phyloP scores from a whole-genome alignment of 257 asterid genomes.

The Lithospermum erythrorhizon region DNA sequence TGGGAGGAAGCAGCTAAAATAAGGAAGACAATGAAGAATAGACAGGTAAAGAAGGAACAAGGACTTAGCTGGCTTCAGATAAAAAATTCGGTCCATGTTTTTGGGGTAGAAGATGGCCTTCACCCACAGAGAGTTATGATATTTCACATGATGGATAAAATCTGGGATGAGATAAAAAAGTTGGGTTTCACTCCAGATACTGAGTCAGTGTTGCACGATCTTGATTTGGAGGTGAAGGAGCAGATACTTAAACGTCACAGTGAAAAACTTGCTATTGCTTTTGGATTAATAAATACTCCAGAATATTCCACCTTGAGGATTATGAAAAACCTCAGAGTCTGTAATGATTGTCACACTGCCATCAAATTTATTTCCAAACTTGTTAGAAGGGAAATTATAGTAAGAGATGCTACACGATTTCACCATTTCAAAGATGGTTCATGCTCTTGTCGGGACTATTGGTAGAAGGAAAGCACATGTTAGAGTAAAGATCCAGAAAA shows the following conservation, averaged over 20 bases:
- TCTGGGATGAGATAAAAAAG: conserved; percentile 77
- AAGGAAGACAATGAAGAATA: conserved; percentile 76
- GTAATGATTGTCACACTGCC: conserved; percentile 81
- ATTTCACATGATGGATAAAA: conserved; percentile 30
- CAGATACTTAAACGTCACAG: conserved; percentile 73
- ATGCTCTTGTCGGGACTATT: conserved; percentile 74
- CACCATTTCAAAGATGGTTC: conserved; percentile 70
- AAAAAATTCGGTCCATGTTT: conserved; percentile 48
- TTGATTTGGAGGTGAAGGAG: conserved; percentile 68
- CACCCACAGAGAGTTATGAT: conserved; percentile 69
- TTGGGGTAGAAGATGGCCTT: conserved; percentile 70
- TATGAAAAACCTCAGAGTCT: conserved; percentile 90
- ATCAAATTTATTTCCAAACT: conserved; percentile 60
- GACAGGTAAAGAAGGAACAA: conserved; percentile 77
- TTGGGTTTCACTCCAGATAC: conserved; percentile 74
- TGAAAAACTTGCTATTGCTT: conserved; percentile 85
- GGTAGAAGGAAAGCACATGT: conserved; percentile 25
- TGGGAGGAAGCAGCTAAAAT: conserved; percentile 75
- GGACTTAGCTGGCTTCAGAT: conserved; percentile 86
- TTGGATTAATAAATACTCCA: conserved; percentile 62
- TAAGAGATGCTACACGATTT: conserved; percentile 73
- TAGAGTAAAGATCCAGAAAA: background rate
- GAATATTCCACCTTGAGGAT: conserved; percentile 52
- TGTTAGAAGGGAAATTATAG: conserved; percentile 49
- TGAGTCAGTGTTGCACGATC: conserved; percentile 69